phyloP scores from a whole-genome alignment of 345 rosid genomes.

The Raphanus raphanistrum region DNA sequence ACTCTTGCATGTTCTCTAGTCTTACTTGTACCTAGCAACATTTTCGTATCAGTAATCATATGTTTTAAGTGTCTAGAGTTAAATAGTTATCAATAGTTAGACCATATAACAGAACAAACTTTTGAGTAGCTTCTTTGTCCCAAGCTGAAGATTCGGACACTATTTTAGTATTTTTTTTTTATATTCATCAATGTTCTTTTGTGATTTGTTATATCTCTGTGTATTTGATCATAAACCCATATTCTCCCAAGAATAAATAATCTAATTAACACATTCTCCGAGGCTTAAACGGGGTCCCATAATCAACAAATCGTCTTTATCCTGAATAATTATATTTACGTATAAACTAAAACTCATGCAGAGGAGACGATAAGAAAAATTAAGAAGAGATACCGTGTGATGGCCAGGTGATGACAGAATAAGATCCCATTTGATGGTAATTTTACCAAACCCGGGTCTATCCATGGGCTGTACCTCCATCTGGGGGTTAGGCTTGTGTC shows the following conservation, averaged over 20 bases:
- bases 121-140: slow-evolving; percentile 11
- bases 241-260: background rate
- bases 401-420: slow-evolving; percentile 39
- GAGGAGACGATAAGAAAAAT: too few relatives aligned
- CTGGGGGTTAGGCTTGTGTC: too few relatives aligned
- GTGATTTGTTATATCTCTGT: background rate
- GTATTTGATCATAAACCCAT: slow-evolving; percentile 30
- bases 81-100: background rate
- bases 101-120: slow-evolving; percentile 18
- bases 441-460: slow-evolving; percentile 51
- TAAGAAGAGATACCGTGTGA: slow-evolving; percentile 46
- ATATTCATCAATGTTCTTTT: background rate
- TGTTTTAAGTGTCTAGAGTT: background rate
- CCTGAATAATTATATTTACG: too few relatives aligned
- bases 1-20: slow-evolving; percentile 61
- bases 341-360: background rate
- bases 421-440: slow-evolving; percentile 89
- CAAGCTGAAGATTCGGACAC: slow-evolving; percentile 29
- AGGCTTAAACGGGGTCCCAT: too few relatives aligned
- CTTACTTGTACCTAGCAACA: slow-evolving; percentile 53
- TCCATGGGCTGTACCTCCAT: too few relatives aligned
- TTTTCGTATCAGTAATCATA: background rate
- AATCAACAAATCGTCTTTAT: too few relatives aligned
- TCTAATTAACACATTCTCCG: too few relatives aligned
- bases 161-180: background rate